Percentiles rank a stretch among this genome's conserved stretches.
phyloP scores from a whole-genome alignment of 2,329 filamentous ascomycete genomes.

The Phialocephala subalpina region DNA sequence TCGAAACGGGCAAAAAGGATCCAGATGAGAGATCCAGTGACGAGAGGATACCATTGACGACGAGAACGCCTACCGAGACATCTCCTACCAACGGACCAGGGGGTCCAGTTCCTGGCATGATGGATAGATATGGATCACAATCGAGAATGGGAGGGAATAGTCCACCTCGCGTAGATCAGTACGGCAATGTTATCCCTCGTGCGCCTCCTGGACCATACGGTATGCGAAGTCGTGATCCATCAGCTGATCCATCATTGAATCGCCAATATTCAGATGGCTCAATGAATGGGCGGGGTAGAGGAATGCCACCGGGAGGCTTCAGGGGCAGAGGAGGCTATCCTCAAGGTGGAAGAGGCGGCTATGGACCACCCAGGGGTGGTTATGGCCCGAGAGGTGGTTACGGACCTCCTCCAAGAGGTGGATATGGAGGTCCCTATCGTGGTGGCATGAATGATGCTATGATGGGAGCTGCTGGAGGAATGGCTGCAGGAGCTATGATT shows the following conservation, averaged over 20 bases:
- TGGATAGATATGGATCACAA: constrained; percentile 32
- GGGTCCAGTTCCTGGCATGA: constrained; percentile 28
- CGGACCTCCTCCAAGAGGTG: constrained; percentile 42
- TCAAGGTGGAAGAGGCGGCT: constrained; percentile 49
- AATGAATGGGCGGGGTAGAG: constrained; percentile 40
- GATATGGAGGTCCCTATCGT: constrained; percentile 44
- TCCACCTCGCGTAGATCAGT: constrained; percentile 62
- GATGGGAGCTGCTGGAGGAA: constrained; percentile 45
- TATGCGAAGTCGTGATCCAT: constrained; percentile 56
- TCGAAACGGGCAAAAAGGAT: constrained; percentile 61
- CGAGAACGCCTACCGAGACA: constrained; percentile 65
- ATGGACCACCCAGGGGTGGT: constrained; percentile 53
- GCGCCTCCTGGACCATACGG: constrained; percentile 36
- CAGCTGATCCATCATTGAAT: constrained; percentile 57
- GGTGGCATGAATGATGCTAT: constrained; percentile 49
- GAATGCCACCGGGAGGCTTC: constrained; percentile 33
- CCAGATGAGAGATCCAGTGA: constrained; percentile 70
- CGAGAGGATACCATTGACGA: constrained; percentile 75
- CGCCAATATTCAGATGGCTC: constrained; percentile 47
- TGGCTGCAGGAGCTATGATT: constrained; percentile 49
- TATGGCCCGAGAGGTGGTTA: constrained; percentile 58
- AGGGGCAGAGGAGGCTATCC: constrained; percentile 42
- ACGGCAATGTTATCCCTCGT: constrained; percentile 62
- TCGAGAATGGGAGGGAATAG: constrained; percentile 36
- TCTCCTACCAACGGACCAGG: constrained; percentile 51